Conservation (phyloP, 306 rosid species). For the Rosa persica region DNA sequence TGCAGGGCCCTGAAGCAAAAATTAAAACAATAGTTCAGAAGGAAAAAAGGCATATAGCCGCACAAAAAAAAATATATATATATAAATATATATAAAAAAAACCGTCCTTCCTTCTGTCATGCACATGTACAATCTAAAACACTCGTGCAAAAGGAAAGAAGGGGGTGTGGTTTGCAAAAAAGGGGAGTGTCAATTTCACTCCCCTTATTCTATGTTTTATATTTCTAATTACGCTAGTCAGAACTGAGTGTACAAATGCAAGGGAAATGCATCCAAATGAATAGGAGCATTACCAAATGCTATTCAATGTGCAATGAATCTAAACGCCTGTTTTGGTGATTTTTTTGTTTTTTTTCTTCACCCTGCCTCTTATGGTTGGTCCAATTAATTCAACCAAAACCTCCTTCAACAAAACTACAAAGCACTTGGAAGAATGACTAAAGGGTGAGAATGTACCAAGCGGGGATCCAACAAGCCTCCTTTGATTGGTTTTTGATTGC, state of each 20-base stretch:
- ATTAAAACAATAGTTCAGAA: not conserved
- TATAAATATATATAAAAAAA: no score
- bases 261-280: not conserved
- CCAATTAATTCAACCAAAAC: not conserved
- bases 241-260: not conserved
- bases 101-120: not conserved
- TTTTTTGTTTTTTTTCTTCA: not conserved
- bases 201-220: not conserved
- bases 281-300: not conserved
- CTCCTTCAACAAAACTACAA: not conserved
- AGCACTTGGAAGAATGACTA: not conserved
- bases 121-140: not conserved
- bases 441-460: conserved; percentile 49
- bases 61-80: not conserved
- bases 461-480: conserved; percentile 82
- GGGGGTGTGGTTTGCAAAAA: not conserved
- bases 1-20: conserved; percentile 68
- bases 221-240: not conserved
- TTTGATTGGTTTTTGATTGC: conserved; percentile 30
- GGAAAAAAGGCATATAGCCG: not conserved
- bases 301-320: not conserved
- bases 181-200: not conserved
- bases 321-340: not conserved
- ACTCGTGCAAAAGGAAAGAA: not conserved
- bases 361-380: not conserved